Evolutionary conservation across 257 asterid genomes (phyloP).

Genomic region (Solanum chmielewskii): DNA sequence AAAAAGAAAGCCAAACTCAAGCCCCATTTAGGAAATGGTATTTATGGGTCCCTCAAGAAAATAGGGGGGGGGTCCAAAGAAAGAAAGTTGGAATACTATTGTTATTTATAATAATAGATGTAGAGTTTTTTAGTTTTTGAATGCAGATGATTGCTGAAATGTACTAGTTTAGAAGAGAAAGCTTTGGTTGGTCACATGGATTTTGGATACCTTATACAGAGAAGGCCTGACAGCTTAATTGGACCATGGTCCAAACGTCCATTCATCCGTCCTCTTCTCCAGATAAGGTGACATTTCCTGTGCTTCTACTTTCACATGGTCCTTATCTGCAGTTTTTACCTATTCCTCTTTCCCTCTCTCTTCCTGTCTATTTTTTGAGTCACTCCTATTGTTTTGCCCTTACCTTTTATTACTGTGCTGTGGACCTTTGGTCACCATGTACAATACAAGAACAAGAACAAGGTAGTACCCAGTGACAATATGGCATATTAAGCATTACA

Average conservation of each 20-base stretch:
- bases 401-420: background rate
- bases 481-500: background rate
- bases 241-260: conserved; percentile 25
- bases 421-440: background rate
- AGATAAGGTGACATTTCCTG: conserved; percentile 22
- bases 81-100: background rate
- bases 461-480: background rate
- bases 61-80: background rate
- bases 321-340: background rate
- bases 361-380: background rate
- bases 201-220: conserved; percentile 12
- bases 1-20: background rate
- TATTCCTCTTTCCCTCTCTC: background rate
- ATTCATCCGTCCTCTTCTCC: conserved; percentile 20
- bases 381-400: background rate
- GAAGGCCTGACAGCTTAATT: conserved; percentile 22
- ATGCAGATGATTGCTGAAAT: conserved; percentile 6
- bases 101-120: background rate
- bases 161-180: conserved; percentile 8
- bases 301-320: conserved; percentile 5
- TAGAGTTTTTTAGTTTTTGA: background rate
- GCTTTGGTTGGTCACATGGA: conserved; percentile 23
- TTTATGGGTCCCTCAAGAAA: background rate
- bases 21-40: background rate
- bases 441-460: background rate